Evolutionary conservation across 768 basidiomycete species (phyloP), one percentile per base, ranked within the genome.

Genomic region (Scleroderma bovista): DNA sequence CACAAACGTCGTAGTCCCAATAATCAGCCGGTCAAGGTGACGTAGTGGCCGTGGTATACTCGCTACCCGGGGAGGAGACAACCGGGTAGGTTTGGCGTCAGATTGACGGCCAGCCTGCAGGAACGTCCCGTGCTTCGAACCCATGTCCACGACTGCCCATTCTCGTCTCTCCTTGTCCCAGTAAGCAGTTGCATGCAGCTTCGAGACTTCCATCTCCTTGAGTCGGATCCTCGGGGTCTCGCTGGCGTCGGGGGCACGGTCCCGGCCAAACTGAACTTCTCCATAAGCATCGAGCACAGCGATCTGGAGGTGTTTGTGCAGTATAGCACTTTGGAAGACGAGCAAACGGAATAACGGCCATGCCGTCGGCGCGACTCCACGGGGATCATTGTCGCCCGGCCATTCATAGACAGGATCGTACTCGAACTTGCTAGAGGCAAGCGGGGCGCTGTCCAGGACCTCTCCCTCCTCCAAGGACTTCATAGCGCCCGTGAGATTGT

Each of bases 81-180:
- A 69, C 42, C 86, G 76, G 42, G 62, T 55, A 16, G 78, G 77
- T 13, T 55, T 51, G 11, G 37, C 34, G 42, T 52, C 54, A 17
- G 48, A 48, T n/a, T 46, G 59, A 32, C 22, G 61, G 17, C 60
- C 55, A 24, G 53, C 48, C 17, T 62, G 57, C n/a, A 88, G 48
- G 62, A 83, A 91, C 1, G 89, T 91, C 3, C 90, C 90, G 55
- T 93, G 90, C 64, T 82, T 85, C 46, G 86, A 88, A 10, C 87
- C 90, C 83, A 87, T 87, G 62, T 93, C 90, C 10, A 90, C 87
- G 26, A 88, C 69, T 3, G 78, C 75, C 88, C 88, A 92, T 50
- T 79, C 76, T 13, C 67, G 62, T 48, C 77, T 72, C 24, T 65
- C 63, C 31, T 69, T 68, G 61, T 89, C 83, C 83, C 83, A 89